Evolutionary conservation across 768 basidiomycete species (phyloP).

Genomic region (Lactifluus subvellereus): DNA sequence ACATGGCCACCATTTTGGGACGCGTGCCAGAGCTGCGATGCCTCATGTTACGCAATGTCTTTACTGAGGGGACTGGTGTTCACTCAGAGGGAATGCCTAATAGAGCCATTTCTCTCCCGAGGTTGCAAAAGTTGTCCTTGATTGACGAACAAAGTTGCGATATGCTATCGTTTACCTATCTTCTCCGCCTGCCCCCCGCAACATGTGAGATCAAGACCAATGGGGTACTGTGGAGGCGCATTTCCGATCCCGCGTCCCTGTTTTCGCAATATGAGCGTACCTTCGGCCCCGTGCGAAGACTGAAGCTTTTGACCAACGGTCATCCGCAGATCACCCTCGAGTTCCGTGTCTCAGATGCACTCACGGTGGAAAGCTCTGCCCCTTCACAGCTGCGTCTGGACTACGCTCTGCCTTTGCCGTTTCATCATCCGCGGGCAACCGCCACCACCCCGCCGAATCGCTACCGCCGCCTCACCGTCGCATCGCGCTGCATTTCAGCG

Average conservation of each 20-base stretch:
- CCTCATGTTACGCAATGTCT: background rate
- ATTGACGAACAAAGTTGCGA: background rate
- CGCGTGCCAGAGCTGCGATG: constrained; percentile 3
- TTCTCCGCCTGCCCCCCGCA: background rate
- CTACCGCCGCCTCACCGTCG: background rate
- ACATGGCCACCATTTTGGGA: background rate
- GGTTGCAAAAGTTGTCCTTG: background rate
- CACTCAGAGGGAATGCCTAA: background rate
- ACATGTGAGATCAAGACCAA: constrained; percentile 4
- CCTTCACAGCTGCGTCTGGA: constrained; percentile 9
- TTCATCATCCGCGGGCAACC: background rate
- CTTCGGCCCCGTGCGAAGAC: constrained; percentile 11
- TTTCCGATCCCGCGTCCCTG: background rate
- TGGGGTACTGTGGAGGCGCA: background rate
- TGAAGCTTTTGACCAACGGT: constrained; percentile 1
- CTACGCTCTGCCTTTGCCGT: background rate
- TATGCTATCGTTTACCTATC: background rate
- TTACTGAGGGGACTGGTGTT: background rate
- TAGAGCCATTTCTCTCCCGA: background rate
- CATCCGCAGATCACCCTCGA: background rate
- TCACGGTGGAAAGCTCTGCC: background rate
- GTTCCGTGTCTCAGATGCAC: constrained; percentile 4
- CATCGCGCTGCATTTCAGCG: background rate
- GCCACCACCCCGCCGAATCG: background rate
- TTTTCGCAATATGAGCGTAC: background rate